phyloP scores from a whole-genome alignment of 225 moss, liverwort and hornwort genomes.

The Physcomitrium patens region DNA sequence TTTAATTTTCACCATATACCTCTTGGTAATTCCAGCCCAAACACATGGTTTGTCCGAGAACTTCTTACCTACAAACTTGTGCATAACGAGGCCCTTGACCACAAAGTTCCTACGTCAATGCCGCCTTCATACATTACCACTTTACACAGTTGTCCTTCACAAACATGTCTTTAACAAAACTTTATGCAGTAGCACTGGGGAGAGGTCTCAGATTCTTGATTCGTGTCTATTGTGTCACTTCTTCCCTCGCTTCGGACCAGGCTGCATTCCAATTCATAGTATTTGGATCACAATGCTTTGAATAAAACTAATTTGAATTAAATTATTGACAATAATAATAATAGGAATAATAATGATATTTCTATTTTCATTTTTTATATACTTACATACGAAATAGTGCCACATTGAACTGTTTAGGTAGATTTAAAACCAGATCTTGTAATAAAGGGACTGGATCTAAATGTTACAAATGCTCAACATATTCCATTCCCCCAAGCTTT shows the following conservation, averaged over 20 bases:
- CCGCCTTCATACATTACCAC: slow-evolving; percentile 44
- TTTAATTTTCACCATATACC: background rate
- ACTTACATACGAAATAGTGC: background rate
- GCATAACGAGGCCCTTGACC: slow-evolving; percentile 33
- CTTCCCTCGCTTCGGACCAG: slow-evolving; percentile 63
- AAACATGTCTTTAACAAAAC: slow-evolving; percentile 45
- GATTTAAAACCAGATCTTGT: background rate
- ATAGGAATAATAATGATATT: slow-evolving; percentile 1
- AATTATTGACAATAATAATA: background rate
- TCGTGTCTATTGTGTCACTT: slow-evolving; percentile 39
- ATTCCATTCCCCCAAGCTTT: background rate
- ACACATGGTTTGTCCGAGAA: slow-evolving; percentile 13
- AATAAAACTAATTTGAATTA: background rate
- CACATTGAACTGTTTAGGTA: background rate
- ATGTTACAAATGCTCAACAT: background rate
- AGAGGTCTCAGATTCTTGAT: slow-evolving; percentile 23
- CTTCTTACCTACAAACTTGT: slow-evolving; percentile 32
- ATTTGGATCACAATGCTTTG: slow-evolving; percentile 12
- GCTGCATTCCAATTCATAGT: slow-evolving; percentile 43
- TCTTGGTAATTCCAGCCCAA: slow-evolving; percentile 16
- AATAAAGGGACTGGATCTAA: background rate
- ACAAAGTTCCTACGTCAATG: slow-evolving; percentile 40
- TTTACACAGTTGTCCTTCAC: slow-evolving; percentile 40
- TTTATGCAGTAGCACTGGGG: slow-evolving; percentile 29
- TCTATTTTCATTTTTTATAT: slow-evolving; percentile 4